phyloP scores from a whole-genome alignment of 306 rosid species.

The Alnus rubra region DNA sequence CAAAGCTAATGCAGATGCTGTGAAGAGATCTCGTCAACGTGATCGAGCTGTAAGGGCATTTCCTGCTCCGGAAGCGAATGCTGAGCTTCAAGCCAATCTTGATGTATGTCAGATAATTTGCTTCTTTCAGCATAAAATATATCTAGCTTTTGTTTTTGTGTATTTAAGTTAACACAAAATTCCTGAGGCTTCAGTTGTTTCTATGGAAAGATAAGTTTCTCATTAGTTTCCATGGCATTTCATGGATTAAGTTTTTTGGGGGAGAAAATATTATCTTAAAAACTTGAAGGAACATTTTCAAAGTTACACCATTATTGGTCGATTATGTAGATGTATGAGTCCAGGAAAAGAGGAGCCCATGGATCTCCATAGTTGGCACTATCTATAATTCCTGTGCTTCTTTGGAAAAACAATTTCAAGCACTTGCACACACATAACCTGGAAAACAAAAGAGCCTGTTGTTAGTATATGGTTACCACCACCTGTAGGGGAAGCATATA shows the following conservation, averaged over 20 bases:
- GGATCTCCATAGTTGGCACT: neutral
- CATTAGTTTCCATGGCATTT: neutral
- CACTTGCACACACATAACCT: neutral
- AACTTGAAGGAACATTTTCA: neutral
- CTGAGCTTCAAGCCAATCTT: conserved; percentile 91
- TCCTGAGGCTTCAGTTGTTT: neutral
- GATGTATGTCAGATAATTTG: conserved; percentile 60
- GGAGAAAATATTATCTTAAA: neutral
- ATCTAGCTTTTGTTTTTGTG: conserved; percentile 12
- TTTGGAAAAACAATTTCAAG: neutral
- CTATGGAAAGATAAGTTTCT: neutral
- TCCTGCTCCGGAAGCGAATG: conserved; percentile 91
- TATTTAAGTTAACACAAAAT: neutral
- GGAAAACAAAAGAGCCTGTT: neutral
- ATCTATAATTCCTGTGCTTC: neutral
- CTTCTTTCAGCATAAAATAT: conserved; percentile 16
- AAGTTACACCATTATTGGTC: neutral
- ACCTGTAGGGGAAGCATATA: neutral
- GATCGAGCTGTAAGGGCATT: conserved; percentile 76
- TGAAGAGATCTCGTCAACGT: conserved; percentile 77
- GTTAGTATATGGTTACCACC: neutral
- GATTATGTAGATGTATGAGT: neutral
- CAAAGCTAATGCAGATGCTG: conserved; percentile 75
- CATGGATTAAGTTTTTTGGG: neutral
- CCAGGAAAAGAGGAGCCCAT: neutral